Conservation (phyloP, 768 basidiomycete species). For the Crucibulum laeve region DNA sequence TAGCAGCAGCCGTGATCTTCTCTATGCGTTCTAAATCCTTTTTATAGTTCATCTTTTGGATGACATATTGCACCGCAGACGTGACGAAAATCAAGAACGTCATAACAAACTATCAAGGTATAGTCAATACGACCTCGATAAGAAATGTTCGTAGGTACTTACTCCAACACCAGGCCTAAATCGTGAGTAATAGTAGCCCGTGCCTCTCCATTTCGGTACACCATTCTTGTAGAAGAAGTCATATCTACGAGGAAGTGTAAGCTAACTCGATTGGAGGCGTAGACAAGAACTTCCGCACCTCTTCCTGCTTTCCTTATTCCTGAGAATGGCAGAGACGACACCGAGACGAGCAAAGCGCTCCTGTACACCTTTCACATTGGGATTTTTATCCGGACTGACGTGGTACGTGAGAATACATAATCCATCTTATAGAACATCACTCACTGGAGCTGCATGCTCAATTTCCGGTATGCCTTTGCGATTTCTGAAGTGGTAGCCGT, state of each 20-base stretch:
- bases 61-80: conserved; percentile 76
- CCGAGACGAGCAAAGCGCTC: conserved; percentile 93
- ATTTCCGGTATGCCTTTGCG: conserved; percentile 85
- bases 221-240: conserved; percentile 98
- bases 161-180: conserved; percentile 92
- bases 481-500: conserved; percentile 77
- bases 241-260: conserved; percentile 42
- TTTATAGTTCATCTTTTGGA: conserved; percentile 74
- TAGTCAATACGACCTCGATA: conserved; percentile 4
- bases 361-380: conserved; percentile 71
- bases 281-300: conserved; percentile 51
- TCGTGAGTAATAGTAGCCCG: conserved; percentile 94
- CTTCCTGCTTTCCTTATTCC: conserved; percentile 70
- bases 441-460: conserved; percentile 87
- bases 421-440: conserved; percentile 21
- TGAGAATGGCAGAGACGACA: conserved; percentile 77
- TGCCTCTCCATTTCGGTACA: conserved; percentile 94
- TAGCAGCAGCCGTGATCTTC: conserved; percentile 55
- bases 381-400: conserved; percentile 92
- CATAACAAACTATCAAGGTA: conserved; percentile 58
- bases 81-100: conserved; percentile 75
- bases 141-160: conserved; percentile 15
- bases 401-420: not conserved
- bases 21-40: conserved; percentile 70
- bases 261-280: conserved; percentile 1